Percentiles rank a stretch among this genome's conserved stretches.
phyloP scores from a whole-genome alignment of 257 asterid species.

The Fraxinus americana region DNA sequence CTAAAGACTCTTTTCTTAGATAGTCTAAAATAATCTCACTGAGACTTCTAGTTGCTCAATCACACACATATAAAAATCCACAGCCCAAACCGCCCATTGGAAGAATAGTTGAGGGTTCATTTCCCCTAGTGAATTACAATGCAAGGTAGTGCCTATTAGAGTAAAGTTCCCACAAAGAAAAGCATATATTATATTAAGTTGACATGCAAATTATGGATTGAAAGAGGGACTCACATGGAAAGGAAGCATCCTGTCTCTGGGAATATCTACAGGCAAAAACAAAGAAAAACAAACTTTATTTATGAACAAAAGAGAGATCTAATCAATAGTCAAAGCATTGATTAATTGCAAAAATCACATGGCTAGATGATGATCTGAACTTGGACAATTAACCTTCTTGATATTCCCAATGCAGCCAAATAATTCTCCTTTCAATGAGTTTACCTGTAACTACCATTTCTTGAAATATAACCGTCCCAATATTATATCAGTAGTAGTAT shows the following conservation, averaged over 20 bases:
- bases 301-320: conserved; percentile 6
- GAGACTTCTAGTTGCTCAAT: neutral
- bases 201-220: conserved; percentile 20
- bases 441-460: conserved; percentile 30
- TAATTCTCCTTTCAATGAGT: conserved; percentile 32
- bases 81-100: conserved; percentile 42
- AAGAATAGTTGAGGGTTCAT: conserved; percentile 9
- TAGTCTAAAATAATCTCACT: neutral
- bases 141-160: conserved; percentile 17
- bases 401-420: conserved; percentile 36
- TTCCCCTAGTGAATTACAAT: conserved; percentile 21
- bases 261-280: neutral
- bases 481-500: neutral
- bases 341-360: conserved; percentile 37
- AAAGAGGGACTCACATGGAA: conserved; percentile 16
- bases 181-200: conserved; percentile 13
- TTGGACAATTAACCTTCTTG: conserved; percentile 43
- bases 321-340: conserved; percentile 30
- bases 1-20: neutral
- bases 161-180: neutral
- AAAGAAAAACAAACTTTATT: conserved; percentile 24
- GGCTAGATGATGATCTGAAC: conserved; percentile 48
- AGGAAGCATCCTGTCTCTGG: conserved; percentile 3
- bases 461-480: conserved; percentile 28
- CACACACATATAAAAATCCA: neutral